Conservation (phyloP, 768 basidiomycete species). For the Floccularia luteovirens region DNA sequence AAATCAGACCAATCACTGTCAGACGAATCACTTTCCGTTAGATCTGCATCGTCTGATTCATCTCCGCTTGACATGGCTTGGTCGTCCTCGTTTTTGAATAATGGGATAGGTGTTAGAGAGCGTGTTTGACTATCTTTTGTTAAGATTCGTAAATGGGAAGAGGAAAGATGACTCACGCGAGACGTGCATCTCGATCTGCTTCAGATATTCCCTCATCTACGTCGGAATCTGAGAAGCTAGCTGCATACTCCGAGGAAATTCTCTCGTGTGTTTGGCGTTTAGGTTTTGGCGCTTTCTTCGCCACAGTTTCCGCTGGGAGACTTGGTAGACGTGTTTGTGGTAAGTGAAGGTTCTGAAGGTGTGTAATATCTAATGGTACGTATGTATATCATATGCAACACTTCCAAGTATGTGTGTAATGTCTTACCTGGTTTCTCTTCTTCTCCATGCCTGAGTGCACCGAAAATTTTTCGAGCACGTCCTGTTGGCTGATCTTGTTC, state of each 20-base stretch:
- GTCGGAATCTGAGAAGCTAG: conserved; percentile 50
- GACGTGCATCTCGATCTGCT: conserved; percentile 60
- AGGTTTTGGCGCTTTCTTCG: conserved; percentile 12
- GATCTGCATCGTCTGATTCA: conserved; percentile 72
- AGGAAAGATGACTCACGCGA: conserved; percentile 43
- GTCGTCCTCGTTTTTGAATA: conserved; percentile 32
- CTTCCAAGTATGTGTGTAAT: background rate
- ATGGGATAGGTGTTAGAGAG: conserved; percentile 30
- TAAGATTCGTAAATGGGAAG: conserved; percentile 1
- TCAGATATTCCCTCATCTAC: conserved; percentile 56
- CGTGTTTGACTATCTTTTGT: conserved; percentile 39
- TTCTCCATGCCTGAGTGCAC: conserved; percentile 14
- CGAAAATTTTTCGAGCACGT: conserved; percentile 50
- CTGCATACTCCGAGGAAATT: too few relatives aligned
- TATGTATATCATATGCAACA: background rate
- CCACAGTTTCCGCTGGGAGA: conserved; percentile 21
- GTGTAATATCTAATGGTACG: conserved; percentile 15
- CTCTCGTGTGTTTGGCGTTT: conserved; percentile 4
- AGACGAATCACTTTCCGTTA: conserved; percentile 48
- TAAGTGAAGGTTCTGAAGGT: conserved; percentile 45
- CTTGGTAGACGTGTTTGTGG: conserved; percentile 22
- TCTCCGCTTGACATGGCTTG: conserved; percentile 57
- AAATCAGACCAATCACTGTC: conserved; percentile 42
- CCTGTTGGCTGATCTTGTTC: conserved; percentile 66
- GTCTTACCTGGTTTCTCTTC: background rate